A percentile compares a stretch with the other conserved stretches of the same genome.
phyloP scores from a whole-genome alignment of 1,139 yeast species.

The Saccharomyces hybrid region DNA sequence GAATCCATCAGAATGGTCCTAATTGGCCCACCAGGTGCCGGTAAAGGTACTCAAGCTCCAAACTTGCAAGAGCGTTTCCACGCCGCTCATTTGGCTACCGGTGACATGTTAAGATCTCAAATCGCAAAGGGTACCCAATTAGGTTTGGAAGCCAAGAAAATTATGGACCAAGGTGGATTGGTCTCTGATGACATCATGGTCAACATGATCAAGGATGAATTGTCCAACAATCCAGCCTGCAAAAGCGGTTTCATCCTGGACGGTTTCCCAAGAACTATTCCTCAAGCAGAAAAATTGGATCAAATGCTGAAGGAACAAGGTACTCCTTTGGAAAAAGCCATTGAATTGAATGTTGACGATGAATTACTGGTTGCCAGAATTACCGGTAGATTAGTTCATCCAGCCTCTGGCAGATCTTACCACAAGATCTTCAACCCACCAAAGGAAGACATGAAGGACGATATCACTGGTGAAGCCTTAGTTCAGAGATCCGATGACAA shows the following conservation, averaged over 20 bases:
- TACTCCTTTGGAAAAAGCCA: slow-evolving; percentile 84
- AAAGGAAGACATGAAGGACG: slow-evolving; percentile 89
- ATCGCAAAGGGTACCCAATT: slow-evolving; percentile 85
- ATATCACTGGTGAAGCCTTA: slow-evolving; percentile 90
- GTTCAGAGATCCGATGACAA: slow-evolving; percentile 98
- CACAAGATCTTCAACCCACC: slow-evolving; percentile 98
- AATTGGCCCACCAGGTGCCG: slow-evolving; percentile 99
- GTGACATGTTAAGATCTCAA: slow-evolving; percentile 98
- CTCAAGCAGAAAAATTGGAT: slow-evolving; percentile 97
- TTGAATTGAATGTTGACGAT: slow-evolving; percentile 95
- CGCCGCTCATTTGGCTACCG: slow-evolving; percentile 97
- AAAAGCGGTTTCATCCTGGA: slow-evolving; percentile 90
- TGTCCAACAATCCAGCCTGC: slow-evolving; percentile 79
- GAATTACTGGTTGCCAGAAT: slow-evolving; percentile 94
- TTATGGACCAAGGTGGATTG: slow-evolving; percentile 98
- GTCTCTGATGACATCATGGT: slow-evolving; percentile 98
- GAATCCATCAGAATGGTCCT: slow-evolving; percentile 90
- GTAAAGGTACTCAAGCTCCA: slow-evolving; percentile 99
- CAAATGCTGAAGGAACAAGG: slow-evolving; percentile 73
- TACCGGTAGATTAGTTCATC: slow-evolving; percentile 97
- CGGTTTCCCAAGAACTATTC: slow-evolving; percentile 99
- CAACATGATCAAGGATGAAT: slow-evolving; percentile 88
- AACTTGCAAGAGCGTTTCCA: slow-evolving; percentile 89
- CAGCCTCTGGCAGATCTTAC: slow-evolving; percentile 97
- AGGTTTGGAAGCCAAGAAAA: slow-evolving; percentile 93